phyloP scores from a whole-genome alignment of 2,329 filamentous ascomycete genomes.

The Pseudogymnoascus sp. region DNA sequence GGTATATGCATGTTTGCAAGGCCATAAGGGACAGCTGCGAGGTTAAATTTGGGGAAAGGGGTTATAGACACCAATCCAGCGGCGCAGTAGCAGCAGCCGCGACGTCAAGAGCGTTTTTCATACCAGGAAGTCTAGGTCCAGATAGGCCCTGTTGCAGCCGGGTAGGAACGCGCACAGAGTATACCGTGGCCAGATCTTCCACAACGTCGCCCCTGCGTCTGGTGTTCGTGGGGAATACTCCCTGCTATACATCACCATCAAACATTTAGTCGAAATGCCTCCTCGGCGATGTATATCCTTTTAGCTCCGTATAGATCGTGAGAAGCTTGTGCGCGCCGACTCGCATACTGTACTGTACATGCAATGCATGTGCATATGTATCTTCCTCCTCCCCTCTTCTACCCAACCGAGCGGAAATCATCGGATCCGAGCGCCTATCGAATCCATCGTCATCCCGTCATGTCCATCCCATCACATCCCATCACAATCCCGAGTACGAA shows the following conservation, averaged over 20 bases:
- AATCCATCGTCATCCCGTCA: background rate
- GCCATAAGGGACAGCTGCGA: background rate
- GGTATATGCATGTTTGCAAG: background rate
- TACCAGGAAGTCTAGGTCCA: background rate
- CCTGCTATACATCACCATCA: background rate
- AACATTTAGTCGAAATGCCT: too few relatives aligned
- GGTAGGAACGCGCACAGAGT: background rate
- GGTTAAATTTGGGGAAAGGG: background rate
- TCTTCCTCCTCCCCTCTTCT: background rate
- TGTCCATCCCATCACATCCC: background rate
- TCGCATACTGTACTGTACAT: too few relatives aligned
- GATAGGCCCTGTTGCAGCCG: background rate
- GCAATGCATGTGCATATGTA: background rate
- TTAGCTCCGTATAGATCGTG: background rate
- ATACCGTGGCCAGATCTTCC: background rate
- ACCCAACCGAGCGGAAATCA: background rate
- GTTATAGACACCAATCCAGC: background rate
- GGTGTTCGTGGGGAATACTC: background rate
- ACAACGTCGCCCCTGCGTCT: background rate
- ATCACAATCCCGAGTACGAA: background rate
- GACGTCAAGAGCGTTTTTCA: background rate
- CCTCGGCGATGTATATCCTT: background rate
- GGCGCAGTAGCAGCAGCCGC: background rate
- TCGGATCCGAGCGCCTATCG: background rate
- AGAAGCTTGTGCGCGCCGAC: background rate